Evolutionary conservation across 495 filamentous ascomycete genomes (phyloP), one percentile per base, ranked within the genome.

Genomic region (Glonium stellatum): DNA sequence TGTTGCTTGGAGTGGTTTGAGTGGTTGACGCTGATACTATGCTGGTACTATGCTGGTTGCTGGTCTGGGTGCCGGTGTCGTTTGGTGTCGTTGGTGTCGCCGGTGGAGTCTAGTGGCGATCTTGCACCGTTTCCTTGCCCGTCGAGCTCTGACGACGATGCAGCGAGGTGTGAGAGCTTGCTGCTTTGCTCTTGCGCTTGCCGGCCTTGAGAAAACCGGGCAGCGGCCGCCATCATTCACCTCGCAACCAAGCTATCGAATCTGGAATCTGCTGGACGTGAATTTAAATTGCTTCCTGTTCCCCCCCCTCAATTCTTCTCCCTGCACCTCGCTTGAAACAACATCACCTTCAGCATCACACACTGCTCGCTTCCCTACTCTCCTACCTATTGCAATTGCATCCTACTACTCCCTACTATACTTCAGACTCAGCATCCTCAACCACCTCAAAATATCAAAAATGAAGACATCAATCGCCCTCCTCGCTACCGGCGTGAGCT

Each of bases 401-500:
- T 67, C 57, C 61, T 27, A 44, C 64, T 35, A 22, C 23, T 54
- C n/a, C n/a, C 18, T 31, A 3, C 27, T 31, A 31, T 31, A 48
- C 25, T 31, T n/a, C 18, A 47, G n/a, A 25, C 19, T 37, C 37
- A 15, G 52, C 53, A 42, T 27, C 47, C 11, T 34, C 65, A 68
- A 63, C 39, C 13, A 39, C 27, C 48, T 23, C 21, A 34, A 4
- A 52, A 15, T 52, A 21, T 55, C 37, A 37, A 55, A n/a, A 49
- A 75, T 75, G 73, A 75, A 73, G 69, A 56, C 59, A 59, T 65
- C 61, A 27, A 60, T 73, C 53, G 64, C 65, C 42, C 50, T 74
- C 60, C 62, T 73, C 57, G 72, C 66, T 59, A 59, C 55, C 47
- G 71, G 67, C 56, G 71, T 65, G 55, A 61, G 58, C 53, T 52